Evolutionary conservation across 805 yeast genomes (phyloP).

Genomic region (Monosporozyma aquatica): DNA sequence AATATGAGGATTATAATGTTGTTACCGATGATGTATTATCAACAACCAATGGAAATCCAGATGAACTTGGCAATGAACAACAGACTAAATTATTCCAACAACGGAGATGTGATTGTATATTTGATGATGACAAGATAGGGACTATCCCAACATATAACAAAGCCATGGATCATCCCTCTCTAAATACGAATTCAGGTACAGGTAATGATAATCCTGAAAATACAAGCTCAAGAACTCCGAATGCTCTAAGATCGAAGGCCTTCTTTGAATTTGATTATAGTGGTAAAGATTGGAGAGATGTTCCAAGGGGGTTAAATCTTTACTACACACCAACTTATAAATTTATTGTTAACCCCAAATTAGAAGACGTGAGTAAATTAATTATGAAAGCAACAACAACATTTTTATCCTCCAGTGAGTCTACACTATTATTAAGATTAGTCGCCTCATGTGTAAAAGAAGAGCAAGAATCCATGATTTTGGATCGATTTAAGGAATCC

Average conservation of each 20-base stretch:
- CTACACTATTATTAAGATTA: conserved; percentile 24
- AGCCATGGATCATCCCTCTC: not conserved
- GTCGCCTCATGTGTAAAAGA: conserved; percentile 45
- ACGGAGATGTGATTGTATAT: conserved; percentile 31
- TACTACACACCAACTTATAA: conserved; percentile 23
- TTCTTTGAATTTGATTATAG: conserved; percentile 45
- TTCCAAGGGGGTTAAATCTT: conserved; percentile 51
- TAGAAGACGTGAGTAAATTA: conserved; percentile 11
- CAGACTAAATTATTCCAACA: conserved; percentile 3
- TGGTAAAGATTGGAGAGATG: conserved; percentile 67
- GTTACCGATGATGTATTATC: conserved; percentile 16
- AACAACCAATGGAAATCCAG: not conserved
- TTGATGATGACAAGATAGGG: conserved; percentile 30
- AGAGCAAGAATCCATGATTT: conserved; percentile 32
- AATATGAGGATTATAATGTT: conserved; percentile 36
- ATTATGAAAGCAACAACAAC: conserved; percentile 15
- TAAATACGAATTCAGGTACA: not conserved
- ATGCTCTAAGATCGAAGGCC: conserved; percentile 5
- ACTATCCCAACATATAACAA: conserved; percentile 2
- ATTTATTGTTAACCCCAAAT: conserved; percentile 14
- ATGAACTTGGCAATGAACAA: not conserved
- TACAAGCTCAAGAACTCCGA: not conserved
- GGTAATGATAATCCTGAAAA: conserved; percentile 21
- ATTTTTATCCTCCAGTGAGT: conserved; percentile 13
- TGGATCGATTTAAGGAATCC: conserved; percentile 6